These are phyloP conservation scores for Cornus suecica DNA, from an alignment of 148 eudicot species.

Conservation along the genomic window DNA sequence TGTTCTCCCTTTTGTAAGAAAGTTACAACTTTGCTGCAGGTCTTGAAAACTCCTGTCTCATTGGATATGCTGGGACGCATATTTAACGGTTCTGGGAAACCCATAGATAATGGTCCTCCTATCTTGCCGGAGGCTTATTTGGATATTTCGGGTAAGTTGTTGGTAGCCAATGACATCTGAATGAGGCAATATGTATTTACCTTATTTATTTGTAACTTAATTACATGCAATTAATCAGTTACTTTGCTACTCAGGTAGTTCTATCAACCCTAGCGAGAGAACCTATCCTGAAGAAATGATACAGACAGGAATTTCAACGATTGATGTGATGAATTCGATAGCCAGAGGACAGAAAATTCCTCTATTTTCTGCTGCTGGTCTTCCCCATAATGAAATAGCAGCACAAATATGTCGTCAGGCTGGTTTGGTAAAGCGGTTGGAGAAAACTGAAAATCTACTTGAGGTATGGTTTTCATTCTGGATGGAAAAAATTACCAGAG, in stretches of 20 bases:
- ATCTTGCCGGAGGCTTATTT: constrained; percentile 94
- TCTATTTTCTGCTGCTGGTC: constrained; percentile 98
- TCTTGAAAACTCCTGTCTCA: constrained; percentile 95
- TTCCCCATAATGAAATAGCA: constrained; percentile 99
- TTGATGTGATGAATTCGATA: constrained; percentile 99
- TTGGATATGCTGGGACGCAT: constrained; percentile 99
- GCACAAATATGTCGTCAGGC: constrained; percentile 99
- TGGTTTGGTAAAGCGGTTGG: constrained; percentile 95
- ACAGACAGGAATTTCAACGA: constrained; percentile 96
- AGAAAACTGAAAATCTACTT: constrained; percentile 68
- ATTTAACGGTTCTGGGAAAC: constrained; percentile 97
- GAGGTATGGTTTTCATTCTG: constrained; percentile 52
- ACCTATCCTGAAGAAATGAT: constrained; percentile 99
- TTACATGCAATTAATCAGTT: background rate
- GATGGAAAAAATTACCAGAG: background rate
- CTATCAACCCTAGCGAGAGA: constrained; percentile 97
- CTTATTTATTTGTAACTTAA: background rate
- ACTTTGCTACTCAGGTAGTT: constrained; percentile 63
- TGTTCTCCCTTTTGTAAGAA: constrained; percentile 1
- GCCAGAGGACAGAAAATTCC: constrained; percentile 99
- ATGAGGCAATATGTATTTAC: background rate
- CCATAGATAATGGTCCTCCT: constrained; percentile 98
- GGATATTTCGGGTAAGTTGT: constrained; percentile 85
- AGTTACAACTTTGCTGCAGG: constrained; percentile 37
- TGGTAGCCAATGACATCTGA: background rate